Percentiles rank a stretch among this genome's conserved stretches.
These are phyloP conservation scores for Scheffersomyces segobiensis DNA, from an alignment of 1,139 yeast genomes.

Conservation along the genomic window DNA sequence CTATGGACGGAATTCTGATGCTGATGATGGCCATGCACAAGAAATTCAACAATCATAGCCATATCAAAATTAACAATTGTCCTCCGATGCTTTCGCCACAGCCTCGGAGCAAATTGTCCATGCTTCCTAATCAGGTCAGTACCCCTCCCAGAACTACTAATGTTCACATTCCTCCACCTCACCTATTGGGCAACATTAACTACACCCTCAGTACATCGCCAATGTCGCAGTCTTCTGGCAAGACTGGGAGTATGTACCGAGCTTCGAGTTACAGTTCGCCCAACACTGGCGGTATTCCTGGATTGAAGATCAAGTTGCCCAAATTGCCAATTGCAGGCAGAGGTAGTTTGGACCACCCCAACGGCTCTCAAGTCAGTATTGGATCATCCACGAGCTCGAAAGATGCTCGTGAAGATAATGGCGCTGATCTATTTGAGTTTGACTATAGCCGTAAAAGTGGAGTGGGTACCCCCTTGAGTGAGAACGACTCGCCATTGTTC, in stretches of 20 bases:
- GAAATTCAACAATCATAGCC: background rate
- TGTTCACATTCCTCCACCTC: slow-evolving; percentile 11
- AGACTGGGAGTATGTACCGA: slow-evolving; percentile 6
- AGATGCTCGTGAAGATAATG: slow-evolving; percentile 21
- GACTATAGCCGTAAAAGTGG: slow-evolving; percentile 26
- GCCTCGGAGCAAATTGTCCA: background rate
- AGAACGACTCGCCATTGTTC: slow-evolving; percentile 29
- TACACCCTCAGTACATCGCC: background rate
- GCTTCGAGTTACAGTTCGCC: slow-evolving; percentile 8
- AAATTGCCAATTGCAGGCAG: background rate
- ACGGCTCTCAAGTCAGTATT: slow-evolving; percentile 31
- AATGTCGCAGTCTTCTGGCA: background rate
- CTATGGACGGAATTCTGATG: background rate
- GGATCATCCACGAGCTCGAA: slow-evolving; percentile 25
- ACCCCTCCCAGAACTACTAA: background rate
- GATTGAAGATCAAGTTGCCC: background rate
- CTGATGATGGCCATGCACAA: background rate
- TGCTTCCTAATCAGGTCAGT: background rate
- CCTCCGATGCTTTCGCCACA: background rate
- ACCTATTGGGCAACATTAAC: slow-evolving; percentile 4
- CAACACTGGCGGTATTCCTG: background rate
- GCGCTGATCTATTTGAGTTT: slow-evolving; percentile 28
- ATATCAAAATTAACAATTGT: background rate
- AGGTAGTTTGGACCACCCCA: slow-evolving; percentile 17
- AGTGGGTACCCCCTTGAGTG: slow-evolving; percentile 35